Conservation (phyloP, 2,329 filamentous ascomycete species). For the Alternaria dauci region DNA sequence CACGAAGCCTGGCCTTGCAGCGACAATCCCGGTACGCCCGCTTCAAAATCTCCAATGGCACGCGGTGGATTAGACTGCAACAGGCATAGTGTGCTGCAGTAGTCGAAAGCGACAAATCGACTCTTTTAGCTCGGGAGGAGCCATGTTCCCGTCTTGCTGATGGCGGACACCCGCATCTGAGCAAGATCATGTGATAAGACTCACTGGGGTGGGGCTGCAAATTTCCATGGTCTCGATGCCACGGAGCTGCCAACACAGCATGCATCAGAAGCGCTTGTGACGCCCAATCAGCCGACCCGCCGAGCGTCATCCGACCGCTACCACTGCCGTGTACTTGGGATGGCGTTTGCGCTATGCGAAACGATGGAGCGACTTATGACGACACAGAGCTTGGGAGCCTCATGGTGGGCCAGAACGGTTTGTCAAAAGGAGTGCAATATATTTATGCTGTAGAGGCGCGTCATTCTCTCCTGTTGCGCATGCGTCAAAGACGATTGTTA, state of each 20-base stretch:
- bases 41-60: constrained; percentile 31
- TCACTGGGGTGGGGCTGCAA: constrained; percentile 33
- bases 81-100: constrained; percentile 16
- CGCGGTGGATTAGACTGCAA: constrained; percentile 17
- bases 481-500: background rate
- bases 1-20: constrained; percentile 42
- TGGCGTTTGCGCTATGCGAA: constrained; percentile 27
- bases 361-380: constrained; percentile 27
- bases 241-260: constrained; percentile 46
- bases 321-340: constrained; percentile 42
- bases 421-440: background rate
- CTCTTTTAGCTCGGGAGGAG: background rate
- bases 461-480: background rate
- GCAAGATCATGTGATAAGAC: no score
- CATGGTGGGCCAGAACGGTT: constrained; percentile 14
- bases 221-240: constrained; percentile 31
- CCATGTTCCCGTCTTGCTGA: background rate
- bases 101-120: background rate
- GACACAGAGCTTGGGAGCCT: constrained; percentile 29
- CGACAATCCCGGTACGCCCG: constrained; percentile 26
- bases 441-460: constrained; percentile 1
- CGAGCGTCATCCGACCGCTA: constrained; percentile 30
- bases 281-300: constrained; percentile 40
- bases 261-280: constrained; percentile 45
- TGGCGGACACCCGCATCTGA: background rate